These are phyloP conservation scores for Alternaria panax DNA, from an alignment of 2,329 filamentous ascomycete genomes.

Conservation along the genomic window DNA sequence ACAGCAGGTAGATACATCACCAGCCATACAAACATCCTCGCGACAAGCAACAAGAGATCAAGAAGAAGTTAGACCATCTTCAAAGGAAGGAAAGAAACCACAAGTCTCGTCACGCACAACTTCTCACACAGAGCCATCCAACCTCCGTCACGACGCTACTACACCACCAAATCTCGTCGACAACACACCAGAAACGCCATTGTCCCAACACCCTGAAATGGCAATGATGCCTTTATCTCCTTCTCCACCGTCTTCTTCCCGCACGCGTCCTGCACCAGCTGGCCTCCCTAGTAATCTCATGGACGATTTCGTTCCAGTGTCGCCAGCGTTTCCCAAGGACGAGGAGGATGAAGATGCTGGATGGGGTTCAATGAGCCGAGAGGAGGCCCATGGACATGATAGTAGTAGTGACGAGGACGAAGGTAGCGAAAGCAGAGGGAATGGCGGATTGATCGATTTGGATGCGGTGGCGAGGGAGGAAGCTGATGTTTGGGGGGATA, in stretches of 20 bases:
- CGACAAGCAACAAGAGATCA: neutral
- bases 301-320: conserved; percentile 46
- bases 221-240: conserved; percentile 45
- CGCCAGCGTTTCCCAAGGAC: conserved; percentile 25
- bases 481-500: conserved; percentile 47
- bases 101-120: neutral
- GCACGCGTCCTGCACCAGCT: conserved; percentile 21
- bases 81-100: conserved; percentile 5
- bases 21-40: conserved; percentile 5
- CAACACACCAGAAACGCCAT: conserved; percentile 8
- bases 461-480: conserved; percentile 48
- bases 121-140: neutral
- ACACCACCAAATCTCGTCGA: conserved; percentile 16
- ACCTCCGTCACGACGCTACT: conserved; percentile 3
- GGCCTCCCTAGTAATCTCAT: conserved; percentile 45
- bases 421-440: conserved; percentile 17
- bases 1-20: conserved; percentile 20
- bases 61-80: neutral
- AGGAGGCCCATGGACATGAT: conserved; percentile 28
- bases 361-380: conserved; percentile 43
- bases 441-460: conserved; percentile 38
- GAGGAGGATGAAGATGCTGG: conserved; percentile 43
- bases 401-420: conserved; percentile 25
- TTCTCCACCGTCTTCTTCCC: conserved; percentile 19
- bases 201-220: conserved; percentile 38